Evolutionary conservation across 352 stramenopile species (phyloP).

Genomic region (Blastocystis sp.): DNA sequence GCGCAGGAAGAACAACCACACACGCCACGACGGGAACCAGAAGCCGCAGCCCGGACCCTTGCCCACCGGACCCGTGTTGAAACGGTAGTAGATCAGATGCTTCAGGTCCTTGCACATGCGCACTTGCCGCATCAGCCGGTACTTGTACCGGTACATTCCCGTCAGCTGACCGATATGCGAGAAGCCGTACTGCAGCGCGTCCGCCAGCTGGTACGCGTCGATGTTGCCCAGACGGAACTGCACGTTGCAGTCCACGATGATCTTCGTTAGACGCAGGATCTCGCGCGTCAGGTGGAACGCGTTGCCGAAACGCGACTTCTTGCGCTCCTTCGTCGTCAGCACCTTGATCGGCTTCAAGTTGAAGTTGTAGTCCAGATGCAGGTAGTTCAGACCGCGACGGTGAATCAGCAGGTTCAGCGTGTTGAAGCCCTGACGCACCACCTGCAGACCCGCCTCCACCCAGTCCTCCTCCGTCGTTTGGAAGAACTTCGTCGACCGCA

Average conservation of each 20-base stretch:
- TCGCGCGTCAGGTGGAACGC: conserved; percentile 85
- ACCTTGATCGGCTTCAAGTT: conserved; percentile 99
- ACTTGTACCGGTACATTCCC: conserved; percentile 99
- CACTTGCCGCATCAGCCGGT: conserved; percentile 86
- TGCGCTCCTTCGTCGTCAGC: conserved; percentile 97
- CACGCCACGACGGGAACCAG: conserved; percentile 93
- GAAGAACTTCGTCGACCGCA: conserved; percentile 99
- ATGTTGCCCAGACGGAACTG: conserved; percentile 97
- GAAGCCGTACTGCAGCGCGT: conserved; percentile 96
- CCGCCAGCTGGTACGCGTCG: conserved; percentile 95
- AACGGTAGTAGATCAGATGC: conserved; percentile 99
- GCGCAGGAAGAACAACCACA: conserved; percentile 98
- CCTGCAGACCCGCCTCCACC: conserved; percentile 91
- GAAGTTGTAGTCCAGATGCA: conserved; percentile 99
- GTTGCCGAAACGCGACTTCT: conserved; percentile 93
- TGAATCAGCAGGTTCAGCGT: conserved; percentile 99
- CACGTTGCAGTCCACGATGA: conserved; percentile 98
- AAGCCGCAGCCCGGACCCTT: conserved; percentile 97
- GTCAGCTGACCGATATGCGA: conserved; percentile 97
- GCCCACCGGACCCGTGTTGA: conserved; percentile 96
- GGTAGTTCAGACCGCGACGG: conserved; percentile 96
- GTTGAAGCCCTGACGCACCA: conserved; percentile 97
- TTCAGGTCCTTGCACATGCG: conserved; percentile 99
- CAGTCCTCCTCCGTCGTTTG: conserved; percentile 97
- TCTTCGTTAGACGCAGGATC: conserved; percentile 94